Evolutionary conservation across 192 early-diverging fungal species (phyloP).

Genomic region (Entomortierella chlamydospora): DNA sequence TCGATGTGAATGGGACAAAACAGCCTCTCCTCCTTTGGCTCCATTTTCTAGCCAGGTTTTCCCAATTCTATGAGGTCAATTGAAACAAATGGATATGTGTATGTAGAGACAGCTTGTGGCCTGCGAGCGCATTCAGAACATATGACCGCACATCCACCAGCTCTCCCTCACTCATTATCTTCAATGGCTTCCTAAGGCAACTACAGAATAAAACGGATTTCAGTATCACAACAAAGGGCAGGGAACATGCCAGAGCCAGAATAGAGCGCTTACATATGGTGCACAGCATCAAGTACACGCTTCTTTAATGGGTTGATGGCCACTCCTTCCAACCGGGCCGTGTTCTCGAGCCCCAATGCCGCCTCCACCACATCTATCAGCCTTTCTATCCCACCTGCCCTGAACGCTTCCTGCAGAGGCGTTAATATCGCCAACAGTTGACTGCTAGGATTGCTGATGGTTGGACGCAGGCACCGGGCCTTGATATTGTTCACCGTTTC

Average conservation of each 20-base stretch:
- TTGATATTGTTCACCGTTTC: conserved; percentile 15
- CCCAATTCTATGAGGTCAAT: too few relatives aligned
- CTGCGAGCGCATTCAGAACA: conserved; percentile 9
- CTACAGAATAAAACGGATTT: conserved; percentile 11
- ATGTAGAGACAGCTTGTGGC: conserved; percentile 17
- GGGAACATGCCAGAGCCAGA: background rate
- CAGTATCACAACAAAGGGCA: conserved; percentile 1
- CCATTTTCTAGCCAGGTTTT: too few relatives aligned
- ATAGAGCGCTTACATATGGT: conserved; percentile 15
- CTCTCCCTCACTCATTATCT: conserved; percentile 19
- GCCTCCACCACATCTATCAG: conserved; percentile 15
- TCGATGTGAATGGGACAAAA: too few relatives aligned
- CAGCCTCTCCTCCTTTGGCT: too few relatives aligned
- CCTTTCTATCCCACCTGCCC: conserved; percentile 4
- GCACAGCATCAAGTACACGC: conserved; percentile 17
- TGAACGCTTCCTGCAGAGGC: conserved; percentile 21
- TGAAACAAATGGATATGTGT: too few relatives aligned
- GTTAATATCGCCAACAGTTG: conserved; percentile 1
- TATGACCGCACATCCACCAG: conserved; percentile 26
- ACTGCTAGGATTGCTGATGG: conserved; percentile 14
- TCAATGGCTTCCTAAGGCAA: conserved; percentile 14
- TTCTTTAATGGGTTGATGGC: conserved; percentile 7
- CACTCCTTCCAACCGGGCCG: conserved; percentile 1
- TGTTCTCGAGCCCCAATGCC: conserved; percentile 12
- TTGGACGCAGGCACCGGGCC: conserved; percentile 11